phyloP scores from a whole-genome alignment of 495 filamentous ascomycete genomes.

The Cercophora newfieldiana region DNA sequence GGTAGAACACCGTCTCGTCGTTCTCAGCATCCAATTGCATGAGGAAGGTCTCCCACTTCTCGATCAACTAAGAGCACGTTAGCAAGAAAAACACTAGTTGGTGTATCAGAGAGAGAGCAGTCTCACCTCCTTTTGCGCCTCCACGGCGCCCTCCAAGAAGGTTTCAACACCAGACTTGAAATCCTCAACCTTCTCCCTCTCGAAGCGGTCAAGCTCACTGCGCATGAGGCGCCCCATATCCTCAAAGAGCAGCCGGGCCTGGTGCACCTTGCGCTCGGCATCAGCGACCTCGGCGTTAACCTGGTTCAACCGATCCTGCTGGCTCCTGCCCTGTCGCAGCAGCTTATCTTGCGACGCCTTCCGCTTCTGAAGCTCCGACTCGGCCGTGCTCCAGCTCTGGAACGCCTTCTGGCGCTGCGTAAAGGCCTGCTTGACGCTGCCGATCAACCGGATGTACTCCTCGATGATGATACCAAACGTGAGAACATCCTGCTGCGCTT shows the following conservation, averaged over 20 bases:
- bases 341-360: conserved; percentile 87
- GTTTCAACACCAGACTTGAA: conserved; percentile 98
- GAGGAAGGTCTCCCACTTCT: conserved; percentile 97
- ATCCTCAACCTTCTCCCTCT: conserved; percentile 97
- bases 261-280: conserved; percentile 90
- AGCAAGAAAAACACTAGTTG: not conserved
- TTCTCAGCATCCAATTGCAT: conserved; percentile 93
- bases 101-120: not conserved
- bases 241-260: conserved; percentile 85
- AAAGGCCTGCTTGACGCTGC: conserved; percentile 89
- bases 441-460: conserved; percentile 95
- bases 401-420: conserved; percentile 91
- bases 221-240: conserved; percentile 97
- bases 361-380: conserved; percentile 84
- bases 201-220: conserved; percentile 86
- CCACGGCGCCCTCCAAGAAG: conserved; percentile 91
- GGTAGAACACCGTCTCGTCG: conserved; percentile 77
- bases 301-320: conserved; percentile 93
- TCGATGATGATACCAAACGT: conserved; percentile 97
- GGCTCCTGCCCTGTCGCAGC: conserved; percentile 85
- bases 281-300: conserved; percentile 88
- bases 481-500: conserved; percentile 94
- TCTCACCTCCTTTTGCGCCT: conserved; percentile 95
- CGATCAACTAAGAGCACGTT: conserved; percentile 73
- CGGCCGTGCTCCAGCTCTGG: conserved; percentile 86